Evolutionary conservation across 768 basidiomycete genomes (phyloP).

Genomic region (Neoboletus brunneissimus): DNA sequence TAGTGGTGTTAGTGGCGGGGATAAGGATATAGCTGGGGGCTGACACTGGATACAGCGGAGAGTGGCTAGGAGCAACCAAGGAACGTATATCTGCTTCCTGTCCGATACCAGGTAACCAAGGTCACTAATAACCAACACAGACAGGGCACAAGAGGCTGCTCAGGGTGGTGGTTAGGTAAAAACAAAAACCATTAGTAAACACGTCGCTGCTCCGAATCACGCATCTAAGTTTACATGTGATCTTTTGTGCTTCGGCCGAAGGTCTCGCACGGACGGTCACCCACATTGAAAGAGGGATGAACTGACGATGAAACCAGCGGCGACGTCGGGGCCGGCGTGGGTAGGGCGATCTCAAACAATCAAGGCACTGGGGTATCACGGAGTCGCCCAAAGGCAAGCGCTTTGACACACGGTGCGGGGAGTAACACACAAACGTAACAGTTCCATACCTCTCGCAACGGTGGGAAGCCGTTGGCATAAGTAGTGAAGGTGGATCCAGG

Average conservation of each 20-base stretch:
- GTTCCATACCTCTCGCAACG: neutral
- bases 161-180: neutral
- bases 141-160: no score
- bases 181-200: neutral
- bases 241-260: neutral
- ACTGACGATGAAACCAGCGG: neutral
- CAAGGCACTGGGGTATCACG: slow-evolving; percentile 4
- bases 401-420: neutral
- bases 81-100: no score
- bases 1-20: no score
- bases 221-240: no score
- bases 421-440: slow-evolving; percentile 10
- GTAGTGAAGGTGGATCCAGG: neutral
- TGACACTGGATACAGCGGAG: no score
- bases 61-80: no score
- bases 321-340: slow-evolving; percentile 4
- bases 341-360: neutral
- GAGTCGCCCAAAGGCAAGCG: neutral
- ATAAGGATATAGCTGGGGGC: no score
- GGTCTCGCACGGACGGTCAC: neutral
- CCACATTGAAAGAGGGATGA: neutral
- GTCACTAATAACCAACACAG: no score
- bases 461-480: slow-evolving; percentile 6
- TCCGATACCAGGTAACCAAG: no score
- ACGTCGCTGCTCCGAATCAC: no score